phyloP scores from a whole-genome alignment of 257 asterid genomes.

The Rauvolfia tetraphylla region DNA sequence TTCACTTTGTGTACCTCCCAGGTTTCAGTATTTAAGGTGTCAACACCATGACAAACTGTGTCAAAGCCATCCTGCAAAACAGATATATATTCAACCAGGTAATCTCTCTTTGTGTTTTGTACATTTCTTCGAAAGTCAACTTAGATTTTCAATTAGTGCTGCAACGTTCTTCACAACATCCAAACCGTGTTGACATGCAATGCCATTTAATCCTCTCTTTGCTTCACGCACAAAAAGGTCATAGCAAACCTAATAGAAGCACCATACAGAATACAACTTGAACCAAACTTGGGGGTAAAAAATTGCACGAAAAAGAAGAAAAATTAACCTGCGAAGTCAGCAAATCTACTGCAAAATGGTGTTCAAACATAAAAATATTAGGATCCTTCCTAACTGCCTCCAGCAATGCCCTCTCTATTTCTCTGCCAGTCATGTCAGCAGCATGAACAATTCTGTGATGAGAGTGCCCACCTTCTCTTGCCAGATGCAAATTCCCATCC shows the following conservation, averaged over 20 bases:
- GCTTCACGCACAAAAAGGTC: not conserved
- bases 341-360: slow-evolving; percentile 91
- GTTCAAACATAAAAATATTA: slow-evolving; percentile 77
- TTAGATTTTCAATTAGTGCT: not conserved
- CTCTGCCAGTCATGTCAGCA: slow-evolving; percentile 98
- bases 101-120: not conserved
- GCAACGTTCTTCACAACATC: not conserved
- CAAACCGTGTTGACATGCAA: not conserved
- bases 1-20: slow-evolving; percentile 50
- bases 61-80: slow-evolving; percentile 73
- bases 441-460: slow-evolving; percentile 96
- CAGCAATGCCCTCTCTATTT: slow-evolving; percentile 88
- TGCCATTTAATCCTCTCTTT: not conserved
- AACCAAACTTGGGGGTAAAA: not conserved
- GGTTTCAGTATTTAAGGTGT: slow-evolving; percentile 75
- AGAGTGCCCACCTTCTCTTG: slow-evolving; percentile 99
- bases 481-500: slow-evolving; percentile 96
- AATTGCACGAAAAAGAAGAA: not conserved
- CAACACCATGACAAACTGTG: slow-evolving; percentile 81
- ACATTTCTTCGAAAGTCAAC: not conserved
- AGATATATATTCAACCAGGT: slow-evolving; percentile 24
- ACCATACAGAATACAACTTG: not conserved
- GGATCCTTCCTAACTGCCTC: slow-evolving; percentile 86
- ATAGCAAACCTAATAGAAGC: not conserved
- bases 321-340: slow-evolving; percentile 75